Conservation (phyloP, 192 early-diverging fungal species). For the Rhizoclosmatium globosum region DNA sequence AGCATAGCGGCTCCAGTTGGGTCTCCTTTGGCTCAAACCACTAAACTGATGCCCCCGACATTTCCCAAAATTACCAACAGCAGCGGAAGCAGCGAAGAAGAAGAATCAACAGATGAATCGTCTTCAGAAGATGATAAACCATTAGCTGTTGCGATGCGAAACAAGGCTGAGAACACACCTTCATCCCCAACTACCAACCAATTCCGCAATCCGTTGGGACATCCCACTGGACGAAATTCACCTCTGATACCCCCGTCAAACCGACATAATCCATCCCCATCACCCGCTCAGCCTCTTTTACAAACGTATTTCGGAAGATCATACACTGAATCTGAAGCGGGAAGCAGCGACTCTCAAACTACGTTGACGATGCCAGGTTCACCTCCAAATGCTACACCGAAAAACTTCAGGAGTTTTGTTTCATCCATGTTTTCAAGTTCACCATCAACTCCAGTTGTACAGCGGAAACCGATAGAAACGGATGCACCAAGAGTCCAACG, state of each 20-base stretch:
- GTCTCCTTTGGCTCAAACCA: neutral
- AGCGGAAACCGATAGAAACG: too few relatives aligned
- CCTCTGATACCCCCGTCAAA: neutral
- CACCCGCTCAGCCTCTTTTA: neutral
- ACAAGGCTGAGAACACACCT: conserved; percentile 1
- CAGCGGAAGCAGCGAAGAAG: conserved; percentile 14
- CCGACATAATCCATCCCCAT: neutral
- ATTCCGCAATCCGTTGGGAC: neutral
- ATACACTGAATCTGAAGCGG: conserved; percentile 9
- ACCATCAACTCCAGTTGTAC: too few relatives aligned
- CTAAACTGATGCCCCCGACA: neutral
- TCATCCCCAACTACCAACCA: neutral
- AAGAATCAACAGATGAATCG: neutral
- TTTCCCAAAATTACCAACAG: neutral
- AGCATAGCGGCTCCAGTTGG: too few relatives aligned
- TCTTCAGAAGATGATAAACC: conserved; percentile 17
- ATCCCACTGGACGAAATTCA: neutral
- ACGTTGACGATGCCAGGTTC: neutral
- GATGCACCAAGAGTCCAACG: too few relatives aligned
- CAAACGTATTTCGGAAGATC: neutral
- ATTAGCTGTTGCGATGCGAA: neutral
- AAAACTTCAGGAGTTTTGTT: too few relatives aligned
- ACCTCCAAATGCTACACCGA: neutral
- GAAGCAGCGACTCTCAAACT: neutral
- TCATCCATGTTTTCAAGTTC: too few relatives aligned